phyloP scores from a whole-genome alignment of 306 rosid genomes.

The Trifolium pratense region DNA sequence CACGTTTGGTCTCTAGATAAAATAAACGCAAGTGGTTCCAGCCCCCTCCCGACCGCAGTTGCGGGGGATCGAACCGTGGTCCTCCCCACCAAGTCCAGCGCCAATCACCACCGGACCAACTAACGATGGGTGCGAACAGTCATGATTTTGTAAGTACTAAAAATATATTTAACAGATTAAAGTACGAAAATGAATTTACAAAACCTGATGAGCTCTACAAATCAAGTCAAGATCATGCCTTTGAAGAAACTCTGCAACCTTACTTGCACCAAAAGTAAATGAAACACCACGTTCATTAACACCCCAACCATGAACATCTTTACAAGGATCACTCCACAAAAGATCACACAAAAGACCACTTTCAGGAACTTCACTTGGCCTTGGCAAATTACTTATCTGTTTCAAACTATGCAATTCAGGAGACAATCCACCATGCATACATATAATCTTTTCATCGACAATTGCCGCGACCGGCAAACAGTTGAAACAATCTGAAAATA shows the following conservation, averaged over 20 bases:
- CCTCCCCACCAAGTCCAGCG: too few relatives aligned
- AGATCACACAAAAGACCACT: slow-evolving; percentile 48
- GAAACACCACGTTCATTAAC: slow-evolving; percentile 50
- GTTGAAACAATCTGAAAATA: slow-evolving; percentile 48
- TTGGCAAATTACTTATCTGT: slow-evolving; percentile 39
- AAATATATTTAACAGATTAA: not conserved
- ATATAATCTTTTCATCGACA: slow-evolving; percentile 43
- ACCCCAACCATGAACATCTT: slow-evolving; percentile 46
- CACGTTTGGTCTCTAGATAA: too few relatives aligned
- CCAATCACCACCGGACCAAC: too few relatives aligned
- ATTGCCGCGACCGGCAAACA: slow-evolving; percentile 47
- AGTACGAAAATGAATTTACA: not conserved
- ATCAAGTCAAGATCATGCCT: slow-evolving; percentile 50
- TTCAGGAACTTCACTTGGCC: slow-evolving; percentile 49
- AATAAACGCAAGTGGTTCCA: too few relatives aligned
- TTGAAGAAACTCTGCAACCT: slow-evolving; percentile 39
- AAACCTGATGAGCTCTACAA: slow-evolving; percentile 56
- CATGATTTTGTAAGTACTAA: not conserved
- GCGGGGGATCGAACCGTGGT: too few relatives aligned
- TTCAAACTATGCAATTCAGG: slow-evolving; percentile 42
- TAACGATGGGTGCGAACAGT: too few relatives aligned
- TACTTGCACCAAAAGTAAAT: slow-evolving; percentile 47
- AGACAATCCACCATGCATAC: slow-evolving; percentile 55
- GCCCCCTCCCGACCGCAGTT: too few relatives aligned
- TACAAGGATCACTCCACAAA: slow-evolving; percentile 50